phyloP scores from a whole-genome alignment of 495 filamentous ascomycete species.

The Daldinia loculata region DNA sequence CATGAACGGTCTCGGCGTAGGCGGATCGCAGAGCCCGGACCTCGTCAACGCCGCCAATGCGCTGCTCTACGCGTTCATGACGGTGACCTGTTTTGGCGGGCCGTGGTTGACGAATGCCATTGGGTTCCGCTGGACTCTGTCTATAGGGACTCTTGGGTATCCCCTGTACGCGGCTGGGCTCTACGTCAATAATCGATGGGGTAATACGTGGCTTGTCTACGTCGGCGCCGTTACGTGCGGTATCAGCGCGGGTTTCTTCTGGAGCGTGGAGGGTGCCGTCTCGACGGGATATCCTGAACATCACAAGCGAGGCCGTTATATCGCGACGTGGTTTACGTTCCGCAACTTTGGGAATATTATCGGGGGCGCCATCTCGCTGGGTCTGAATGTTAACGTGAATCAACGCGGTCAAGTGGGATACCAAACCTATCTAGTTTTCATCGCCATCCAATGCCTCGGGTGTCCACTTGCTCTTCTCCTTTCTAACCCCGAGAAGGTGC shows the following conservation, averaged over 20 bases:
- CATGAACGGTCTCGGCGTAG: constrained; percentile 59
- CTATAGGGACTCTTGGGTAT: constrained; percentile 58
- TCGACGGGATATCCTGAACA: constrained; percentile 60
- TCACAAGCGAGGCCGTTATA: constrained; percentile 56
- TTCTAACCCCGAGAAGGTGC: constrained; percentile 56
- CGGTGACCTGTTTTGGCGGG: constrained; percentile 58
- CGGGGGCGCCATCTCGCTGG: constrained; percentile 58
- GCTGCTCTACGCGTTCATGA: constrained; percentile 53
- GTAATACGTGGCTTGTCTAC: constrained; percentile 58
- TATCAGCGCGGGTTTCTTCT: constrained; percentile 56
- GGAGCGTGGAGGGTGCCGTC: constrained; percentile 61
- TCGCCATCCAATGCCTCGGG: constrained; percentile 57
- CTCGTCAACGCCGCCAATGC: constrained; percentile 62
- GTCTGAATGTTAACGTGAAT: constrained; percentile 52
- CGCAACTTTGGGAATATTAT: constrained; percentile 60
- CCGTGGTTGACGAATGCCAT: constrained; percentile 55
- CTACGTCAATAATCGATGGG: constrained; percentile 61
- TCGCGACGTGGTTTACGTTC: constrained; percentile 61
- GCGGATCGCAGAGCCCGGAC: constrained; percentile 56
- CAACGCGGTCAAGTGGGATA: constrained; percentile 57
- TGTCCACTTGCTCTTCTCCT: constrained; percentile 56
- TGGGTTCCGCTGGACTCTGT: constrained; percentile 56
- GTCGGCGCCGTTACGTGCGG: constrained; percentile 59
- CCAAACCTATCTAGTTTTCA: constrained; percentile 58
- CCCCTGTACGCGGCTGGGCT: constrained; percentile 58